Conservation (phyloP, 169 alveolate genomes). For the Prorocentrum cordatum region DNA sequence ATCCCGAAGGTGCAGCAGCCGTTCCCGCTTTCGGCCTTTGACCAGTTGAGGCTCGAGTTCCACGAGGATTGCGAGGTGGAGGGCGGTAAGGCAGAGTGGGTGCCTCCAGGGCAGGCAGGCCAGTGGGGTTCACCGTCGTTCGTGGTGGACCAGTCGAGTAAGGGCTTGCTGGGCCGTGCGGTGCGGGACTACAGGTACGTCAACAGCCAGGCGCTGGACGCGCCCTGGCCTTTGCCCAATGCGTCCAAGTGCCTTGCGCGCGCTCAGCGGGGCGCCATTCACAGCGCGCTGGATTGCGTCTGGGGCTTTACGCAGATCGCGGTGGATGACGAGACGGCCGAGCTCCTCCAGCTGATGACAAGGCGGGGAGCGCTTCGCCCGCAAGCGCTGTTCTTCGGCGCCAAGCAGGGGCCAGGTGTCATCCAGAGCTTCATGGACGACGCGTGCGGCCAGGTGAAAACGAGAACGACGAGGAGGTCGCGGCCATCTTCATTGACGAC, state of each 20-base stretch:
- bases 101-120: neutral
- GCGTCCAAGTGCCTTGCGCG: neutral
- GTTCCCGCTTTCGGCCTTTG: neutral
- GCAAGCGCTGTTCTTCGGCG: neutral
- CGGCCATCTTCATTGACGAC: neutral
- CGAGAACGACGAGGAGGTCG: neutral
- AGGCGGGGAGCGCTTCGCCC: neutral
- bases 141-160: neutral
- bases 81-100: neutral
- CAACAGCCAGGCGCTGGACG: neutral
- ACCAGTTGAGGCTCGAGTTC: neutral
- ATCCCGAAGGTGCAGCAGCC: neutral
- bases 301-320: neutral
- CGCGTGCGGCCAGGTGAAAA: neutral
- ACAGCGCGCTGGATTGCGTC: neutral
- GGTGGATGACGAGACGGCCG: neutral
- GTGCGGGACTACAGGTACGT: neutral
- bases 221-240: neutral
- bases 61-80: neutral
- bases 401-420: neutral
- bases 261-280: neutral
- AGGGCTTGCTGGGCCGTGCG: neutral
- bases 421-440: neutral
- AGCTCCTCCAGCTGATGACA: neutral
- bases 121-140: neutral